phyloP scores from a whole-genome alignment of 2,329 filamentous ascomycete genomes.

The Phaeosphaeria sp. region DNA sequence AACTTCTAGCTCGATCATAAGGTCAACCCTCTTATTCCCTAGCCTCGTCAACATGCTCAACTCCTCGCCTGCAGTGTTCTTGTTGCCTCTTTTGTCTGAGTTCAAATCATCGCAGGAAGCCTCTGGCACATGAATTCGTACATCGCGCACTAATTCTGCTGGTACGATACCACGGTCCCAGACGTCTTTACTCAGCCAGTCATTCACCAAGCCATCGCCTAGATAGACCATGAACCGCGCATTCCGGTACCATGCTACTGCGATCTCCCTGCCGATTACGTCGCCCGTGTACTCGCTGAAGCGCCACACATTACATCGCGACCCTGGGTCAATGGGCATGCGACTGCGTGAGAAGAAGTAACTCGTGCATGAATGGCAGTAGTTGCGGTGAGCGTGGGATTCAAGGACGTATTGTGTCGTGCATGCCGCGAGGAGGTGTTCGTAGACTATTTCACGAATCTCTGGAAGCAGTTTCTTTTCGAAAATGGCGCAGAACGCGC shows the following conservation, averaged over 20 bases:
- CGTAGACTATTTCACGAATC: background rate
- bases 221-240: slow-evolving; percentile 1
- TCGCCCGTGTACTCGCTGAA: slow-evolving; percentile 3
- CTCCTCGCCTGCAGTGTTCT: background rate
- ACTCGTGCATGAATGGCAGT: background rate
- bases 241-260: slow-evolving; percentile 4
- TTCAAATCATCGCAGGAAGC: background rate
- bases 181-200: slow-evolving; percentile 3
- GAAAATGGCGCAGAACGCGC: background rate
- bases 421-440: background rate
- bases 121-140: background rate
- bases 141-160: background rate
- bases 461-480: background rate
- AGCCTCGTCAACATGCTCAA: background rate
- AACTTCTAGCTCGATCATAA: background rate
- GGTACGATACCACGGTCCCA: background rate
- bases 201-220: background rate
- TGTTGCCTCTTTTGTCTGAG: background rate
- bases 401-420: background rate
- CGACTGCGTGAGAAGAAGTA: slow-evolving; percentile 3
- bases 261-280: slow-evolving; percentile 1
- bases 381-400: background rate
- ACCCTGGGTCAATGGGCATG: background rate
- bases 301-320: slow-evolving; percentile 1
- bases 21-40: background rate